Evolutionary conservation across 345 rosid genomes (phyloP).

Genomic region (Eucalyptus shirleyi): DNA sequence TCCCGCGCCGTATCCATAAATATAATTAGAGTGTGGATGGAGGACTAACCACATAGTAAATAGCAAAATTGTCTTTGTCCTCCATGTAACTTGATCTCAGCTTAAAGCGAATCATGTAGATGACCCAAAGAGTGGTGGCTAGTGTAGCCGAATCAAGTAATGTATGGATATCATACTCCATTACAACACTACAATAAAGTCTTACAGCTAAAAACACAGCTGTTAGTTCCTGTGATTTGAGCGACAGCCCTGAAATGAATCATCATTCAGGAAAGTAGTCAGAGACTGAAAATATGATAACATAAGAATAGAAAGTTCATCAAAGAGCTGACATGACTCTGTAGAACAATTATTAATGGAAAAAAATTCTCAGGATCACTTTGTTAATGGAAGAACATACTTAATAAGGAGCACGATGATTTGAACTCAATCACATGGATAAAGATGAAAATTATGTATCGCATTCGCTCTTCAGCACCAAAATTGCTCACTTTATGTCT

Average conservation of each 20-base stretch:
- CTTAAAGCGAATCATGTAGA: conserved; percentile 88
- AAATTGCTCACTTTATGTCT: neutral
- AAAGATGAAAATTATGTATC: neutral
- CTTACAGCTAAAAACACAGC: conserved; percentile 86
- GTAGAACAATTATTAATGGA: neutral
- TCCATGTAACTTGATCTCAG: conserved; percentile 90
- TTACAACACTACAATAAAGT: conserved; percentile 91
- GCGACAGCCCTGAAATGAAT: conserved; percentile 59
- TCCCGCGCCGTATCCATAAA: neutral
- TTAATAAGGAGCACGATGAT: neutral
- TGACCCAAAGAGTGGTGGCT: conserved; percentile 96
- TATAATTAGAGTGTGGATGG: neutral
- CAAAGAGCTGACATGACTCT: neutral
- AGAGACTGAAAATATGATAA: neutral
- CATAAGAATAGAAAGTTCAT: neutral
- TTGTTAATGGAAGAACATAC: neutral
- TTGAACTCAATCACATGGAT: neutral
- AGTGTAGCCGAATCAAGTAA: conserved; percentile 83
- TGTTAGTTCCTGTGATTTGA: conserved; percentile 91
- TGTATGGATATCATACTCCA: conserved; percentile 99
- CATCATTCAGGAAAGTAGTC: neutral
- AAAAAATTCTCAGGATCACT: neutral
- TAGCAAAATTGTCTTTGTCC: conserved; percentile 86
- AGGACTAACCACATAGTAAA: conserved; percentile 71
- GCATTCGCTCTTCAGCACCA: neutral